Base-by-base conservation (phyloP, 345 rosid genomes). In the Acer campestre region DNA sequence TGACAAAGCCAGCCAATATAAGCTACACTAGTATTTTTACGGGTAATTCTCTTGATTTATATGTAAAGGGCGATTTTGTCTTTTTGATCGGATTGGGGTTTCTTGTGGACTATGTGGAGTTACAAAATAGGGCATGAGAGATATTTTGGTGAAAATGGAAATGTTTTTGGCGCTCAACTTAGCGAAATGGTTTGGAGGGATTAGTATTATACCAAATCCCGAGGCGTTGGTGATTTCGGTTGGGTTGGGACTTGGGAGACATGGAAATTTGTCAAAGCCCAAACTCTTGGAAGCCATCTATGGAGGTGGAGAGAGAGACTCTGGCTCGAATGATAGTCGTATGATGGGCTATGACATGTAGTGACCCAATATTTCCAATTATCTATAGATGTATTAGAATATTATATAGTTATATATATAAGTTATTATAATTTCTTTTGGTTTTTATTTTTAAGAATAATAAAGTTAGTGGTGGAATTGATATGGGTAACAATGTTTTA, bases 91-190 rank as follows among this genome's bases (percentile, higher is more conserved):
- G 7, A n/a, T 56, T 20, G 38, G 23, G 53, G 51, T 22, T 23
- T 12, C 1, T 17, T 25, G 27, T 25, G 27, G 27, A 25, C 31
- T 29, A 29, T 13, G 53, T 63, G 70, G 29, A 5, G 17, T 1
- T 27, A 8, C 10, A 35, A 62, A 61, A 46, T 0, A 7, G 13
- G 61, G 63, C 14, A 67, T 12, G 63, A 67, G 23, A 53, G 77
- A 58, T 58, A 67, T 25, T 46, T 42, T 58, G 23, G 77, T 73
- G 67, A 73, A 67, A 6, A 7, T 23, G 12, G 5, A 35, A 71
- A 51, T 0, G 11, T 73, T 73, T 73, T 73, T 79, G 81, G 81
- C 81, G 81, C 81, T 72, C 81, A 13, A 67, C 67, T 18, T 49
- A 49, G 66, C 76, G 44, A 46, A 78, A 77, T 29, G 12, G 27